A percentile compares a stretch with the other conserved stretches of the same genome.
Conservation (phyloP, 2,329 filamentous ascomycete genomes). For the Kalaharituber pfeilii region DNA sequence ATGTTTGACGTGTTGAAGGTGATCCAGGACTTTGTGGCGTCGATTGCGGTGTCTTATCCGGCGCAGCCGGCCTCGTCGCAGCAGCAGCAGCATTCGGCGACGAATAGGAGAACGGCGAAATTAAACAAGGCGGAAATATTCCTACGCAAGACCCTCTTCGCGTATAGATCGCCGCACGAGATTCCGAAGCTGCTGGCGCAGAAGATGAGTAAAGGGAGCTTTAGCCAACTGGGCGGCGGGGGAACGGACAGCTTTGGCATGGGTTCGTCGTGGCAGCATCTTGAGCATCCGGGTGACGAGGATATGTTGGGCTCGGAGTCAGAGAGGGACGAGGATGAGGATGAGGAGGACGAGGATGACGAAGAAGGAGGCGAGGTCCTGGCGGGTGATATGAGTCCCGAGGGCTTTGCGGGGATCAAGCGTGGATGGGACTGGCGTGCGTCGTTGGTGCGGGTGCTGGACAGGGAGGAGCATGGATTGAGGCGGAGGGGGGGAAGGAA, state of each 20-base stretch:
- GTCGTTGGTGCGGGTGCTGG: background rate
- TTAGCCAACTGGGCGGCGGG: too few relatives aligned
- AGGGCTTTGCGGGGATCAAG: background rate
- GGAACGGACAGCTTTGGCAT: background rate
- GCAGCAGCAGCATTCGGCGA: too few relatives aligned
- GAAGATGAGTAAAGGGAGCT: background rate
- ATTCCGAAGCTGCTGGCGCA: background rate
- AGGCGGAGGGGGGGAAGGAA: background rate
- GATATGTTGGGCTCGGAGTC: too few relatives aligned
- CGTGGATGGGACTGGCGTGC: background rate
- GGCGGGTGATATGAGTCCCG: background rate
- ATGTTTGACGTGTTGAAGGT: conserved; percentile 1
- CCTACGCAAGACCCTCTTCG: background rate
- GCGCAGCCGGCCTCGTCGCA: background rate
- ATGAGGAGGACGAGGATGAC: background rate
- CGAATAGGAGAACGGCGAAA: too few relatives aligned
- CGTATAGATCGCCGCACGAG: background rate
- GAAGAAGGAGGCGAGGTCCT: background rate
- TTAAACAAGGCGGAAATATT: background rate
- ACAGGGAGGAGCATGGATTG: background rate
- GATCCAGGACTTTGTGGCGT: background rate
- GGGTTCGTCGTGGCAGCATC: background rate
- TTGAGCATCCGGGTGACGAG: background rate
- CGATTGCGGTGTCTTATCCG: background rate
- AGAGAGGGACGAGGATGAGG: background rate